Base-by-base conservation (phyloP, 352 stramenopile genomes). In the Globisporangium irregulare region DNA sequence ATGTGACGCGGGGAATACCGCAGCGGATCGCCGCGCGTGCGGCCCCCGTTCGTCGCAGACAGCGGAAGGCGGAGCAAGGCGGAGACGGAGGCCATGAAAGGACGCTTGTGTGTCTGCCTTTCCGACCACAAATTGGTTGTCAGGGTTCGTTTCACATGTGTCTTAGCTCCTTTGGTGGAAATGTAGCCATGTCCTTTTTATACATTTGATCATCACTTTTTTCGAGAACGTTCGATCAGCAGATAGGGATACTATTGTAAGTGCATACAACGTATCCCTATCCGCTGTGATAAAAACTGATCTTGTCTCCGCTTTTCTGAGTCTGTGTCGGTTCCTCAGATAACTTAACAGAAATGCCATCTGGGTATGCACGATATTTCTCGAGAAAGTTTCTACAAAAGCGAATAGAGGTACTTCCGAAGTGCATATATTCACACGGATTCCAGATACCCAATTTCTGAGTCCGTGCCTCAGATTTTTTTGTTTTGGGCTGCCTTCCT, bases 1-100 rank as follows among this genome's bases (percentile, higher is more conserved):
- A 50, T 65, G 59, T 7, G 59, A 5, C 43, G 59, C 3, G 59
- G 59, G 4, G 59, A 65, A 27, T 29, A 55, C 59, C 46, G 48
- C 43, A 43, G 59, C 8, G 27, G 15, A 29, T 56, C 59, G 24
- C 58, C 54, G 3, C 32, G 18, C 20, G 20, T 20, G 32, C 32
- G 3, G 29, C 41, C 9, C 14, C 56, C 29, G 18, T 29, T 61
- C 18, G 32, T 61, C 8, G 56, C 32, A 32, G 18, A 9, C 8
- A 60, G 29, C 29, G 56, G 56, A 7, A 60, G 29, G 27, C 55
- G 55, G 18, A 25, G 27, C 18, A 32, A 32, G 27, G 27, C 27
- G 27, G 55, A 50, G 41, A 15, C n/a, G 2, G 48, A 55, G 10
- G 6, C 15, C 18, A 34, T 32, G 27, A 32, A 3, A 32, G 27